phyloP scores from a whole-genome alignment of 164 flowering plant species.

The Berberis vulgaris region DNA sequence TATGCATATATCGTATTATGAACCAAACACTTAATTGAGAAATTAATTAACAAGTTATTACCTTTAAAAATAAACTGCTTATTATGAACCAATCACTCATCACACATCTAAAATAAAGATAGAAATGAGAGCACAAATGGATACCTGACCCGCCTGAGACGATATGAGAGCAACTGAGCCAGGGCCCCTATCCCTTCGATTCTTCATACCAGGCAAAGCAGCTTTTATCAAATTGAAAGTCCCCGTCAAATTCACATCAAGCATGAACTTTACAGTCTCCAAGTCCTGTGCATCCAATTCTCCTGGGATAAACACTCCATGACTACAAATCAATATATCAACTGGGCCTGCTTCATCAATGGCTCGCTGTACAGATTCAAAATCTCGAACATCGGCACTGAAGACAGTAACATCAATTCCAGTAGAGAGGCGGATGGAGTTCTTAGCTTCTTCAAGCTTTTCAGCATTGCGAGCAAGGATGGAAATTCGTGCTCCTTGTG shows the following conservation, averaged over 20 bases:
- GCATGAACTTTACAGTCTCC: constrained; percentile 62
- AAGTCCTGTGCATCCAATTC: constrained; percentile 57
- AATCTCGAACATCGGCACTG: constrained; percentile 72
- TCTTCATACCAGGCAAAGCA: constrained; percentile 67
- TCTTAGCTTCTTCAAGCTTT: constrained; percentile 59
- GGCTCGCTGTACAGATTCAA: constrained; percentile 41
- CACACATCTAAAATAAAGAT: no score
- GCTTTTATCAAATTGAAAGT: constrained; percentile 77
- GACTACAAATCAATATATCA: constrained; percentile 69
- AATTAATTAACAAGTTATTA: no score
- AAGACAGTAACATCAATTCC: constrained; percentile 55
- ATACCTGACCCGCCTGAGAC: constrained; percentile 92
- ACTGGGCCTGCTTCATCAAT: constrained; percentile 53
- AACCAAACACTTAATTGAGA: no score
- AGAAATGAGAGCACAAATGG: no score
- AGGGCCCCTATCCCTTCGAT: constrained; percentile 43
- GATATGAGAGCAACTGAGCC: constrained; percentile 77
- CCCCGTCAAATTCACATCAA: constrained; percentile 82
- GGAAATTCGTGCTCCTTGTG: constrained; percentile 74
- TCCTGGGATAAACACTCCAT: constrained; percentile 57
- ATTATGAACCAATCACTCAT: no score
- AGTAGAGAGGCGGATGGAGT: constrained; percentile 55
- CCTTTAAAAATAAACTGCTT: no score
- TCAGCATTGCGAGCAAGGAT: constrained; percentile 63
- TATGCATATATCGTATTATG: no score